These are phyloP conservation scores for Teratosphaeria gauchensis DNA, from an alignment of 2,329 filamentous ascomycete species.

Conservation along the genomic window DNA sequence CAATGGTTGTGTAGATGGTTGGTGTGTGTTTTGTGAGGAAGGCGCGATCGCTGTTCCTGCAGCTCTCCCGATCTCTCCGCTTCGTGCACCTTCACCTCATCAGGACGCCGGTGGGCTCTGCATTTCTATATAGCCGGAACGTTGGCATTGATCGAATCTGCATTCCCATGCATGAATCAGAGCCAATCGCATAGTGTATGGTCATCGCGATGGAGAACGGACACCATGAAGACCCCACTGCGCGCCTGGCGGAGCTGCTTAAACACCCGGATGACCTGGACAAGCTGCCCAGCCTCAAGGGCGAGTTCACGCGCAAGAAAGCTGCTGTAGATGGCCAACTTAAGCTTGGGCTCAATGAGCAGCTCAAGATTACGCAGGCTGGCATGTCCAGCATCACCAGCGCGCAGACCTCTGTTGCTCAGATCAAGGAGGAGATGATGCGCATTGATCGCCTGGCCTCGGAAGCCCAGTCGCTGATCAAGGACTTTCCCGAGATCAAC, in stretches of 20 bases:
- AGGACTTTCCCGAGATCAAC: conserved; percentile 90
- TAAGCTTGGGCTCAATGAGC: conserved; percentile 76
- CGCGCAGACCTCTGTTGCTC: conserved; percentile 80
- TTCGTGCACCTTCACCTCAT: neutral
- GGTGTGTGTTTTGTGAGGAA: neutral
- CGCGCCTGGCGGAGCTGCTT: conserved; percentile 81
- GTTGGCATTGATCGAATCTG: too few species aligned
- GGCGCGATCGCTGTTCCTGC: neutral
- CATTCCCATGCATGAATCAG: neutral
- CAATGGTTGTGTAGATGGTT: neutral
- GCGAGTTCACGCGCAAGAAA: conserved; percentile 93
- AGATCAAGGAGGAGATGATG: conserved; percentile 97
- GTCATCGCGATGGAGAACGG: neutral
- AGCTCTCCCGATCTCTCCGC: neutral
- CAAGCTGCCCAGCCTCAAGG: conserved; percentile 81
- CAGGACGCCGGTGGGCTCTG: too few species aligned
- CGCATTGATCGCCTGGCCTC: conserved; percentile 96
- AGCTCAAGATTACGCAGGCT: conserved; percentile 86
- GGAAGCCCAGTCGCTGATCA: conserved; percentile 94
- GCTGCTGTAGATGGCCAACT: conserved; percentile 82
- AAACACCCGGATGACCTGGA: conserved; percentile 95
- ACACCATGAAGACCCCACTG: conserved; percentile 21
- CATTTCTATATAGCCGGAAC: too few species aligned
- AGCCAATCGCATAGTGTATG: neutral
- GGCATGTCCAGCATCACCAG: conserved; percentile 85